Base-by-base conservation (phyloP, 2,329 filamentous ascomycete species). In the Sarocladium kiliense region DNA sequence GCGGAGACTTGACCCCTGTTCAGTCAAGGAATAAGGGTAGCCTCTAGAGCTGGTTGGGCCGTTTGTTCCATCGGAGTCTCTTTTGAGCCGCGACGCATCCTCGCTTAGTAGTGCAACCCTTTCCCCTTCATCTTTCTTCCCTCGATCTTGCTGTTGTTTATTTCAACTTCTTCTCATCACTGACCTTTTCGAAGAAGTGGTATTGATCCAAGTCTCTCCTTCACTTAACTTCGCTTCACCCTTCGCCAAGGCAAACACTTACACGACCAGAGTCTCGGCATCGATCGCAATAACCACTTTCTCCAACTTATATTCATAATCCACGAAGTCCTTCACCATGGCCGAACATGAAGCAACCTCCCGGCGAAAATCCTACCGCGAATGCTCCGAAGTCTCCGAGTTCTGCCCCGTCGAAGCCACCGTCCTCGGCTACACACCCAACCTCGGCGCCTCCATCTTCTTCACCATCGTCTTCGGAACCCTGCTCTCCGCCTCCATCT, bases 371-470 rank as follows among this genome's bases (percentile, higher is more conserved):
- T 58, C 58, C 36, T 67, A 62, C 61, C 58, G 64, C 55, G 58
- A 61, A 12, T 71, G 69, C 57, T 61, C 58, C 10, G 64, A 62
- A 16, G 67, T 82, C 58, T 70, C 71, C 9, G 56, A 63, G 2
- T 55, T 61, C 37, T 84, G 80, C 59, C 78, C 79, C n/a, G 78
- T 82, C 59, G 57, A 69, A 39, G 70, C 67, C 27, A 82, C 80
- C 2, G 78, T 80, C 12, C 68, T 80, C 32, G 80, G 80, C 49
- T 85, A 85, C 68, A 73, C 74, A 32, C 82, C 82, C 6, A 82
- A 79, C 61, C 63, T 75, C n/a, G 76, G 77, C 49, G 76, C 80
- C 60, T 81, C 82, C 65, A 70, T 75, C 60, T 78, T 84, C 63
- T 80, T 81, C 64, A 68, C 75, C 41, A 66, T 74, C 53, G 72